These are phyloP conservation scores for Neocatenulostroma microsporum DNA, from an alignment of 2,329 filamentous ascomycete species.

Conservation along the genomic window DNA sequence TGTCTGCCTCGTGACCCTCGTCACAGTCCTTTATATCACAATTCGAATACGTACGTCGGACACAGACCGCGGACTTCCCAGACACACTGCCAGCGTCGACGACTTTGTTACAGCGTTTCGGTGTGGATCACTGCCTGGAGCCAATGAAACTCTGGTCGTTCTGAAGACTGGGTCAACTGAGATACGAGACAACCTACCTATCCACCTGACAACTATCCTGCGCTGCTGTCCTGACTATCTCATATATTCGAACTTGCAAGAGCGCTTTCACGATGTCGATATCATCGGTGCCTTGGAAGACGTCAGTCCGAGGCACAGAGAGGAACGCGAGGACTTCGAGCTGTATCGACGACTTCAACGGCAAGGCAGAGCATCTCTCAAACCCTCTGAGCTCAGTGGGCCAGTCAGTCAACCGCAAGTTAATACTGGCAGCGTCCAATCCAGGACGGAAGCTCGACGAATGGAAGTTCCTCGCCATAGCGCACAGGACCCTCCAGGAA, in stretches of 20 bases:
- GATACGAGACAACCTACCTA: conserved; percentile 47
- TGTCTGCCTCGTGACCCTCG: too few species aligned
- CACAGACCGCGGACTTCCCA: too few species aligned
- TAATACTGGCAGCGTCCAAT: too few species aligned
- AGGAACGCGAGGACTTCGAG: conserved; percentile 27
- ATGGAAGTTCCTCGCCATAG: conserved; percentile 50
- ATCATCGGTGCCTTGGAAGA: conserved; percentile 31
- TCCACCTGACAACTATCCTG: conserved; percentile 48
- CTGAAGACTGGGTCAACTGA: conserved; percentile 54
- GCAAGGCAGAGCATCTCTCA: conserved; percentile 25
- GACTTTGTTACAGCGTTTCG: too few species aligned
- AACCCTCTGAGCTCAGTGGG: conserved; percentile 20
- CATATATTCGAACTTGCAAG: conserved; percentile 53
- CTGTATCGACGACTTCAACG: conserved; percentile 31
- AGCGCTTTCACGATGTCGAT: conserved; percentile 41
- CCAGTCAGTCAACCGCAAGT: too few species aligned
- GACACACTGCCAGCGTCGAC: too few species aligned
- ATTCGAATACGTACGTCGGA: too few species aligned
- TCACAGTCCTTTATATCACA: too few species aligned
- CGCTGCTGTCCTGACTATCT: conserved; percentile 49
- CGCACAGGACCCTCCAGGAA: conserved; percentile 29
- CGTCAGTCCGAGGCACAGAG: conserved; percentile 24
- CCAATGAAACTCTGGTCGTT: conserved; percentile 48
- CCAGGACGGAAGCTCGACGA: conserved; percentile 34
- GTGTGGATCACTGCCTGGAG: conserved; percentile 27